A percentile compares a stretch with the other conserved stretches of the same genome.
Conservation (phyloP, 1,284 basidiomycete species). For the Hymenochaete sp. region DNA sequence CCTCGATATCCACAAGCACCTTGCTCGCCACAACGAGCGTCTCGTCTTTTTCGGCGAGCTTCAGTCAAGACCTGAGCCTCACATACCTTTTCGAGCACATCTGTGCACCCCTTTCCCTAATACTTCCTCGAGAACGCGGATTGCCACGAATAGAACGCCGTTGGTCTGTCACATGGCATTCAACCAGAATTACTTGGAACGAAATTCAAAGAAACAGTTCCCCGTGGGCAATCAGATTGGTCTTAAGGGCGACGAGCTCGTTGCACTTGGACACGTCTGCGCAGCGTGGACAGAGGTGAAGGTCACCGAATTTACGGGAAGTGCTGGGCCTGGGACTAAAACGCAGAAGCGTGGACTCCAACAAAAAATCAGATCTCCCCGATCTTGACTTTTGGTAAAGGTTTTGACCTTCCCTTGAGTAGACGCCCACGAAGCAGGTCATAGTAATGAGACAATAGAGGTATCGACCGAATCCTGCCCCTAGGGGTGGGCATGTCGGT, state of each 20-base stretch:
- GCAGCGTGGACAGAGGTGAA: slow-evolving; percentile 9
- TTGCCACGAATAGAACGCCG: too few species aligned
- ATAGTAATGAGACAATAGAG: not conserved
- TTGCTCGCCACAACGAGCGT: not conserved
- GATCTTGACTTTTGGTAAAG: too few species aligned
- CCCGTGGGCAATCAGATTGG: slow-evolving; percentile 1
- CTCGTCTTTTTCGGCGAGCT: not conserved
- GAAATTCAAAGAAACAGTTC: not conserved
- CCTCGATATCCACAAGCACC: not conserved
- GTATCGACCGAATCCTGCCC: not conserved
- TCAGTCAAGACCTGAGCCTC: slow-evolving; percentile 1
- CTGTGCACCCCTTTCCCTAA: not conserved
- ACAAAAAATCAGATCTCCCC: too few species aligned
- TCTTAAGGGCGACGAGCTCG: slow-evolving; percentile 2
- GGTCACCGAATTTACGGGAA: slow-evolving; percentile 1
- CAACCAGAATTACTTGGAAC: slow-evolving; percentile 4
- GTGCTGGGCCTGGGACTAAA: not conserved
- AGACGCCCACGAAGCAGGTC: not conserved
- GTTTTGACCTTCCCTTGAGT: too few species aligned
- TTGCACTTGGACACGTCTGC: slow-evolving; percentile 3
- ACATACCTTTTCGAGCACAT: slow-evolving; percentile 4
- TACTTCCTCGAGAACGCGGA: not conserved
- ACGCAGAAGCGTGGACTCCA: too few species aligned
- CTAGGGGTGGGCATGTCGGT: slow-evolving; percentile 4
- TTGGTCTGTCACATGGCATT: slow-evolving; percentile 2